Base-by-base conservation (phyloP, 164 flowering plant genomes). In the Chloranthus sessilifolius region DNA sequence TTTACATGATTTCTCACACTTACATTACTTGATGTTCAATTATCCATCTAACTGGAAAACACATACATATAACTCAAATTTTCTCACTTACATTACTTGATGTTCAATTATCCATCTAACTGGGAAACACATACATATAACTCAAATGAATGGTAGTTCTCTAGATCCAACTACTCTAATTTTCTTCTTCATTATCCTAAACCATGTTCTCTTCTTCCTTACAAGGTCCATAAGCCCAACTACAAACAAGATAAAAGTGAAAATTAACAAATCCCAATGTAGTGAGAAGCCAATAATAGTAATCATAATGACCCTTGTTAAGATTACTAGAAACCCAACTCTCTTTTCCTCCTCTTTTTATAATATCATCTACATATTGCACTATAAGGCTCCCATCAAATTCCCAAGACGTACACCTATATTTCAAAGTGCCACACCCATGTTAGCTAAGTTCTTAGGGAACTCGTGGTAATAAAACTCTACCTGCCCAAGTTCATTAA, bases 401-500 rank as follows among this genome's bases (percentile, higher is more conserved):
- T 63, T 80, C 6, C 70, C 97, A 26, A 82, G 64, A 0, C 70
- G 85, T 82, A 78, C 74, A 9, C 88, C 85, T 1, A 86, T 49
- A 5, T 72, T 68, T 9, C 69, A 74, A 3, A 90, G 65, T 5
- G 85, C 37, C 1, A 76, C 43, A 1, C 78, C 95, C 22, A 86
- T 67, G 50, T 87, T 86, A 0, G 94, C 73, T 90, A 86, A 84
- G 49, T 64, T 77, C 59, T 71, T 83, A 0, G 97, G 95, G 47
- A 86, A 66, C 69, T 86, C 81, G 0, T 81, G 59, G 62, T 86
- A 89, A 58, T 67, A 89, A 35, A 86, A 89, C 64, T 89, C 86
- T 0, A 67, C 78, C 39, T 86, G 95, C 24, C 78, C 91, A 0
- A 90, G 72, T n/a, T 74, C 79, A 36, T 69, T 76, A 22, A 90